Base-by-base conservation (phyloP, 805 yeast species). In the Hanseniaspora clermontiae region DNA sequence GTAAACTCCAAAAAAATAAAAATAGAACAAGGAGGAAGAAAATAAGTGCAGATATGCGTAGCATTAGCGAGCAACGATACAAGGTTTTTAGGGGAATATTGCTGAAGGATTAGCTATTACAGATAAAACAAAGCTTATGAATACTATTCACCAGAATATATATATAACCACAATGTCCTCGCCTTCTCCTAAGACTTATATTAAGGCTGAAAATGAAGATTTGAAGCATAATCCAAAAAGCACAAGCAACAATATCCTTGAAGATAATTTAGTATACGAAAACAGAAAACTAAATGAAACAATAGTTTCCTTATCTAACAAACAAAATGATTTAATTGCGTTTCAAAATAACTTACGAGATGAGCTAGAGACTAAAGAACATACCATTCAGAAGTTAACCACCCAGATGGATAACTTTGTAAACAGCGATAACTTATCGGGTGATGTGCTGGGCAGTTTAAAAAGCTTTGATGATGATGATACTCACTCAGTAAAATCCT, bases 221-320 rank as follows among this genome's bases (percentile, higher is more conserved):
- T 10, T 40, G 8, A 29, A 39, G 39, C 20, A 7, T n/a, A 14
- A 17, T 20, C 32, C 36, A 20, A 32, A 17, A 14, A 38, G n/a
- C 14, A 19, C 20, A 8, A 17, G n/a, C 6, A 51, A 10, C 6
- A 34, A 46, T 32, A 11, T 29, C 27, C 37, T 53, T 15, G 57
- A 53, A 20, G 38, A 42, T 14, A 46, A 36, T 32, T 38, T 53
- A n/a, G 46, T 53, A 5, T 39, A 46, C 10, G 32, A 49, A 4
- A 53, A 53, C 27, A 53, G 57, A 39, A 31, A 27, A 11, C 17
- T 53, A 3, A 53, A 53, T 39, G 51, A 53, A n/a, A 49, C 42
- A 3, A 38, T 53, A 7, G 46, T 53, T 7, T 38, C 50, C 20
- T 37, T 53, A 24, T 46, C 42, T 15, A 53, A 53, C 29, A 53